These are phyloP conservation scores for Inonotus obliquus DNA, from an alignment of 1,284 basidiomycete species.

Conservation along the genomic window DNA sequence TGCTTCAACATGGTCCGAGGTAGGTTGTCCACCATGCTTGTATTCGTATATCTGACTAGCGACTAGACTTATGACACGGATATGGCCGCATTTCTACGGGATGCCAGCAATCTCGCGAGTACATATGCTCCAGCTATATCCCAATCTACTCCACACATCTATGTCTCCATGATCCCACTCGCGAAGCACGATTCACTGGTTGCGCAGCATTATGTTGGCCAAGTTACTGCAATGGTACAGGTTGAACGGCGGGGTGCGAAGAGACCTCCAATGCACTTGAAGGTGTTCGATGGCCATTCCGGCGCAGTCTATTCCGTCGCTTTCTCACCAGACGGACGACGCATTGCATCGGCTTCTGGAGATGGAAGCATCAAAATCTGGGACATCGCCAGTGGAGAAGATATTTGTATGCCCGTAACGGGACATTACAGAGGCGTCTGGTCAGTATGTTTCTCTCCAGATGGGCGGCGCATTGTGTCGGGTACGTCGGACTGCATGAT, in stretches of 20 bases:
- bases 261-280: neutral
- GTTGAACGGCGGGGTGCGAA: neutral
- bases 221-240: neutral
- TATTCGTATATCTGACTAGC: neutral
- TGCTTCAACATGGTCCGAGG: neutral
- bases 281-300: neutral
- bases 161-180: slow-evolving; percentile 24
- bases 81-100: neutral
- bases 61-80: neutral
- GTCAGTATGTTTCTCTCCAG: no score
- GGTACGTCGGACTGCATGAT: no score
- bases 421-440: neutral
- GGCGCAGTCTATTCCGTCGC: neutral
- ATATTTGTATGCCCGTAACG: neutral
- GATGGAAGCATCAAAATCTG: no score
- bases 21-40: neutral
- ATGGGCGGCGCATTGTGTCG: no score
- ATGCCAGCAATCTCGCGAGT: slow-evolving; percentile 14
- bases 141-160: slow-evolving; percentile 23
- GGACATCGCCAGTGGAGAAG: neutral
- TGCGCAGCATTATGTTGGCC: neutral
- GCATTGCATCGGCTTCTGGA: slow-evolving; percentile 4
- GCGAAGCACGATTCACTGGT: slow-evolving; percentile 12
- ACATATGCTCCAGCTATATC: slow-evolving; percentile 17
- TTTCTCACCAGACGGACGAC: slow-evolving; percentile 2